These are phyloP conservation scores for Hyaloscypha finlandica DNA, from an alignment of 495 filamentous ascomycete genomes.

Conservation along the genomic window DNA sequence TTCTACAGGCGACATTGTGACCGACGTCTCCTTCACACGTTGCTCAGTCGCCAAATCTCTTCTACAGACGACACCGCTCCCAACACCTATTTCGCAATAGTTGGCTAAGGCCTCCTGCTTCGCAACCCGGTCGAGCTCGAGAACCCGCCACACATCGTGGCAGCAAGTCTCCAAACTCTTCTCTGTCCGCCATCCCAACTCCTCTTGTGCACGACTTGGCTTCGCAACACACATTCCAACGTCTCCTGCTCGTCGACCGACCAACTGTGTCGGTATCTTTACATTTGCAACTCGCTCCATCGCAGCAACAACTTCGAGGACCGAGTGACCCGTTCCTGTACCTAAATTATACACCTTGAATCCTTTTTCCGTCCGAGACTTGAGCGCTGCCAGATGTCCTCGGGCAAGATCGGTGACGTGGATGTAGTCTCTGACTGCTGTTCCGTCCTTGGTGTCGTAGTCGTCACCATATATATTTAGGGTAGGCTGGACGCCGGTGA, in stretches of 20 bases:
- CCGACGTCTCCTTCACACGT: too few relatives aligned
- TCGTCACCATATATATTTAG: slow-evolving; percentile 64
- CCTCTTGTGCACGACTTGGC: slow-evolving; percentile 7
- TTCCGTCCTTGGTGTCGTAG: slow-evolving; percentile 68
- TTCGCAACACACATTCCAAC: slow-evolving; percentile 24
- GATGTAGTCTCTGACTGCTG: slow-evolving; percentile 75
- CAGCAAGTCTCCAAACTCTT: slow-evolving; percentile 18
- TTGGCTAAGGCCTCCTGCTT: neutral
- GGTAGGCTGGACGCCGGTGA: slow-evolving; percentile 53
- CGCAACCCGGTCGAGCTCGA: slow-evolving; percentile 14
- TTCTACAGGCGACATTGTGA: too few relatives aligned
- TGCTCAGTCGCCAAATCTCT: too few relatives aligned
- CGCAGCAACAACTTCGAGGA: slow-evolving; percentile 23
- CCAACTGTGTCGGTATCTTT: slow-evolving; percentile 21
- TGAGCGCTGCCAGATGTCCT: slow-evolving; percentile 62
- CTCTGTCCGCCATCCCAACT: slow-evolving; percentile 26
- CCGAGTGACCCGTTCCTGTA: slow-evolving; percentile 19
- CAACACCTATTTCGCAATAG: too few relatives aligned
- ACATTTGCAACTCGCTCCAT: slow-evolving; percentile 17
- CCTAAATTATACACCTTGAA: slow-evolving; percentile 26
- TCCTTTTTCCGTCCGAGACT: slow-evolving; percentile 15
- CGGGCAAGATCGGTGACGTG: slow-evolving; percentile 63
- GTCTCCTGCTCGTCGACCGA: slow-evolving; percentile 19
- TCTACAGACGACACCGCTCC: neutral
- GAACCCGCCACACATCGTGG: slow-evolving; percentile 23